Base-by-base conservation (phyloP, 306 rosid genomes). In the Inga laurina region DNA sequence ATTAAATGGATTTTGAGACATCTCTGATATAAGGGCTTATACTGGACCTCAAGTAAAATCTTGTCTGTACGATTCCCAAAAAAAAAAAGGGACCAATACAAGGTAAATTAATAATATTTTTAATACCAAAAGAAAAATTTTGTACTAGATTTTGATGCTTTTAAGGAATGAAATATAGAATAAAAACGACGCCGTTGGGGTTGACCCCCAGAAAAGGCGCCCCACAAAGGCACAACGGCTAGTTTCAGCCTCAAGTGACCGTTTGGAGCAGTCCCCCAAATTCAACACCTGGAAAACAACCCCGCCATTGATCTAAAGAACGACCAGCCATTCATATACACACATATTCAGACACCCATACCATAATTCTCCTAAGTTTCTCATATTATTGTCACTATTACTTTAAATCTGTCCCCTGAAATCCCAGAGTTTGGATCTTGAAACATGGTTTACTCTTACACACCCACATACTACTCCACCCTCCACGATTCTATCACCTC, bases 401-500 rank as follows among this genome's bases (percentile, higher is more conserved):
- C 10, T 7, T 24, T 15, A 6, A 22, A 13, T 72, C 52, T 72
- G 19, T 24, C 4, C 34, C 15, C 51, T n/a, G 32, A 74, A 46
- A 54, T 19, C 51, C 30, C 24, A 80, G 37, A 78, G 32, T 30
- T 51, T 81, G 75, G 37, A 71, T 71, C 48, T 71, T 71, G 75
- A 22, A 90, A 51, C 67, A 96, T 96, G 99, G 98, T 88, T 69
- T 88, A 90, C 84, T 90, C 99, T 0, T 91, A 96, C 91, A 93
- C 95, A 2, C 97, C 97, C 76, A 83, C 91, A 0, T 94, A 96
- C 92, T 94, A 96, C 85, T 94, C 99, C 45, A 82, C 94, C 8
- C 97, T 94, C 67, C 99, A 96, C 1, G 99, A 91, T 67, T 96
- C 98, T 7, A 91, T 96, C 87, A 87, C 97, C 71, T 88, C 97